Evolutionary conservation across 345 rosid species (phyloP), one percentile per base, ranked within the genome.

Genomic region (Lepidium sativum): DNA sequence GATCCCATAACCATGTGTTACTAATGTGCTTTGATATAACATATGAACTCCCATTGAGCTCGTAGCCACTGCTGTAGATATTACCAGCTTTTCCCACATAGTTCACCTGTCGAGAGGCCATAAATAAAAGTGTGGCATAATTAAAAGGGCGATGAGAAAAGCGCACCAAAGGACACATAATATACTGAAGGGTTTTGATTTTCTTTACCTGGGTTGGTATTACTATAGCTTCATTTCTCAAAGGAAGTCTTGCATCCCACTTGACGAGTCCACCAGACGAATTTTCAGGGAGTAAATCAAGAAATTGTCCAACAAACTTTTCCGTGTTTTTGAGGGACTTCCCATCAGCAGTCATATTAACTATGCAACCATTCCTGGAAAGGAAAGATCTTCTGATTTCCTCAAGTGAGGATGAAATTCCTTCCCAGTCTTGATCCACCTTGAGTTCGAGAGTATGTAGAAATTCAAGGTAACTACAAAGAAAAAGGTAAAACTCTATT

Each of bases 1-100:
- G 91, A 64, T 92, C 96, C 98, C 98, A 92, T 83, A 92, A 78
- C 98, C 98, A 92, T 39, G 96, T 81, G 31, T 83, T 86, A 63
- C 88, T 84, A 55, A 92, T 87, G 69, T 87, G 64, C 72, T 87
- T 89, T 60, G 97, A 89, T 73, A 92, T 87, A 47, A 92, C 97
- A 75, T 92, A 87, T 15, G 96, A 83, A 78, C 97, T 92, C 54
- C 98, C 99, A 55, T 68, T 67, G 17, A 90, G 92, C 74, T 83
- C 63, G 72, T 94, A 94, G 35, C 96, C 97, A 2, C 81, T 78
- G 44, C 80, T 86, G 74, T 80, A 90, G 11, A 94, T 11, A 58
- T 94, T 90, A 38, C 82, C 95, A 6, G 97, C 97, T 72, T 94
- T 94, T 27, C 99, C 99, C 39, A 94, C 91, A 48, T 94, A 94